Conservation (phyloP, 305 asterid species). For the Plantago lanceolata region DNA sequence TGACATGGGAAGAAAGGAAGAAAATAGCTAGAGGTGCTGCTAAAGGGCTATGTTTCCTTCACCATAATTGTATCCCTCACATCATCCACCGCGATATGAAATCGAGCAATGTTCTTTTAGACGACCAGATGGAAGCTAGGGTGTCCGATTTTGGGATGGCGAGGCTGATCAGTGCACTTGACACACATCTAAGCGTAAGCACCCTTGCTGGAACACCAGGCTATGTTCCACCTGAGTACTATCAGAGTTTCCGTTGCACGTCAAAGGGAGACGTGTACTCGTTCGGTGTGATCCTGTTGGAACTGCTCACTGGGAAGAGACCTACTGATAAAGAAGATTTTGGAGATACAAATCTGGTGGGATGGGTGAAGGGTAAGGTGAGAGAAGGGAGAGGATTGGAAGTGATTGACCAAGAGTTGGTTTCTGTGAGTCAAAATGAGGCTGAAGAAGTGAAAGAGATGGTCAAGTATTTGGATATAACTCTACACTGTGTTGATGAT, state of each 20-base stretch:
- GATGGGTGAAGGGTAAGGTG: constrained; percentile 90
- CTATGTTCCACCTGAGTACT: constrained; percentile 84
- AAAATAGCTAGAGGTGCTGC: constrained; percentile 86
- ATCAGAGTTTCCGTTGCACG: constrained; percentile 88
- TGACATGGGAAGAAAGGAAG: constrained; percentile 80
- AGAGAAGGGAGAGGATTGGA: constrained; percentile 88
- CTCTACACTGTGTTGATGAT: constrained; percentile 83
- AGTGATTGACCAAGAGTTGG: constrained; percentile 59
- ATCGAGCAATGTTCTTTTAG: constrained; percentile 76
- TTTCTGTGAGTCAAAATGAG: constrained; percentile 47
- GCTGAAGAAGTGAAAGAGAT: constrained; percentile 76
- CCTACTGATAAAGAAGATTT: constrained; percentile 94
- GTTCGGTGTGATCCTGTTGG: constrained; percentile 71
- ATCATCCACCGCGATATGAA: constrained; percentile 91
- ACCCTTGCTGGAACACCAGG: constrained; percentile 90
- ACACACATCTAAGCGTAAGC: constrained; percentile 83
- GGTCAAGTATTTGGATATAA: constrained; percentile 73
- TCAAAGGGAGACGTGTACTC: constrained; percentile 88
- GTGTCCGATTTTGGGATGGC: constrained; percentile 97
- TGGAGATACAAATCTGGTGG: constrained; percentile 90
- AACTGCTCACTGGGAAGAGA: constrained; percentile 75
- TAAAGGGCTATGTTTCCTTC: constrained; percentile 84
- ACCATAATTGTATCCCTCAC: constrained; percentile 88
- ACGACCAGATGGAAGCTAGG: constrained; percentile 72
- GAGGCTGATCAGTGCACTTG: constrained; percentile 76